These are phyloP conservation scores for Adenanthera pavonina DNA, from an alignment of 306 rosid species.

Conservation along the genomic window DNA sequence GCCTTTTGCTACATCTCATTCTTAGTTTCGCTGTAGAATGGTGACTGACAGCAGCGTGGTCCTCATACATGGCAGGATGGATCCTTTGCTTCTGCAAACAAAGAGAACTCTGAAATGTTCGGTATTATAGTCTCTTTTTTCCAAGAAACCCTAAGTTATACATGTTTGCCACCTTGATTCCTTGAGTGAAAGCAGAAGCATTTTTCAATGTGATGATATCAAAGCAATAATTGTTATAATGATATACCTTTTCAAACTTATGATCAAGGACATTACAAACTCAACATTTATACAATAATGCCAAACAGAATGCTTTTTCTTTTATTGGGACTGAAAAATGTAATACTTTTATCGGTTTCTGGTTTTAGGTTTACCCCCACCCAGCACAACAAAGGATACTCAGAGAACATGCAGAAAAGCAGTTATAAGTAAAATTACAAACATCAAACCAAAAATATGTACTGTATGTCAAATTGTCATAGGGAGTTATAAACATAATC, in stretches of 20 bases:
- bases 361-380: background rate
- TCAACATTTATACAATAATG: background rate
- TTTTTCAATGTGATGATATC: constrained; percentile 22
- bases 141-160: constrained; percentile 20
- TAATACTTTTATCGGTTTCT: background rate
- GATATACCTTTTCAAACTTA: constrained; percentile 28
- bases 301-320: background rate
- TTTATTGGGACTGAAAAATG: background rate
- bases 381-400: background rate
- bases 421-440: background rate
- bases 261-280: constrained; percentile 28
- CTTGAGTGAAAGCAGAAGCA: constrained; percentile 21
- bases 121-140: background rate
- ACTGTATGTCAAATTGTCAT: background rate
- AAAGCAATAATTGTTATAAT: constrained; percentile 30
- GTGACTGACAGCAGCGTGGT: constrained; percentile 44
- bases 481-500: background rate
- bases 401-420: background rate
- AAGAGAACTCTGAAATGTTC: constrained; percentile 34
- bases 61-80: constrained; percentile 88
- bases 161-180: constrained; percentile 11
- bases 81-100: constrained; percentile 83
- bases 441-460: background rate
- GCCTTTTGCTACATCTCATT: constrained; percentile 65
- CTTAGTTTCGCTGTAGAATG: constrained; percentile 55